Conservation (phyloP, 176 grass and related monocot species). For the Hordeum vulgare region MorexV3_pseudomolecules_assembly NC_058522.1:585161009-585161508, state of each 20-base stretch:
- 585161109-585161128: background rate
- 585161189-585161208: background rate
- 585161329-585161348: background rate
- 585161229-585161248: background rate
- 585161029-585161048: background rate
- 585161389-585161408: too few species aligned
- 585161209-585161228: background rate
- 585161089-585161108: background rate
- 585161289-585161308: background rate
- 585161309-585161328: background rate
- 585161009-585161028: background rate
- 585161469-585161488: background rate
- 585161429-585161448: background rate
- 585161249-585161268: background rate
- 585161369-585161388: too few species aligned
- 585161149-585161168: background rate
- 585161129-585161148: background rate
- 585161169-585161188: background rate
- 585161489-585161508: background rate
- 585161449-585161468: slow-evolving; percentile 17
- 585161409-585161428: background rate
- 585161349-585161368: too few species aligned
- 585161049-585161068: background rate
- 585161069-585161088: background rate
- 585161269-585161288: background rate